Evolutionary conservation across 176 grass and related monocot species (phyloP).

Genomic region (Juncus effusus): DNA sequence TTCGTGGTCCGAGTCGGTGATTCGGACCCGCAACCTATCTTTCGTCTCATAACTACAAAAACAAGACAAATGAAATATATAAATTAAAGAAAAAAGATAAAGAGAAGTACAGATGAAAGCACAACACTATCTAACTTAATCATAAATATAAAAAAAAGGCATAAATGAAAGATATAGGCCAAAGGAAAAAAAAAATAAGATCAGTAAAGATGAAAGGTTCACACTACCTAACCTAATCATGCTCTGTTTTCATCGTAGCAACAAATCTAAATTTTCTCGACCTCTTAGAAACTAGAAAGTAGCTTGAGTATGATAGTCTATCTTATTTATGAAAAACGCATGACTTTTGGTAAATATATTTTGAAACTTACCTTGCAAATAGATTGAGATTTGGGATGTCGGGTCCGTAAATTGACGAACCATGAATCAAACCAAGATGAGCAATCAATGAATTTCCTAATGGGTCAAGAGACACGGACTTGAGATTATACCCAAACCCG

Average conservation of each 20-base stretch:
- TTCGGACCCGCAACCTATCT: constrained; percentile 64
- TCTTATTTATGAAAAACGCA: neutral
- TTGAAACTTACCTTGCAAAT: constrained; percentile 44
- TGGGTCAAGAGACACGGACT: constrained; percentile 4
- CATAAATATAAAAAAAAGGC: neutral
- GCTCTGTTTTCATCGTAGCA: neutral
- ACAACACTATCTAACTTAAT: neutral
- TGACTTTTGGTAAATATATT: neutral
- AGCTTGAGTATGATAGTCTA: no score
- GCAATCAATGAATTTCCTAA: constrained; percentile 33
- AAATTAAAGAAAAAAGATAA: neutral
- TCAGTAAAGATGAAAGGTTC: neutral
- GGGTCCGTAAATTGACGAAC: constrained; percentile 25
- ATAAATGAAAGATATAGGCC: neutral
- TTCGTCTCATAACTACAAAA: constrained; percentile 55
- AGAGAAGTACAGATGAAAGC: neutral
- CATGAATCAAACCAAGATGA: constrained; percentile 38
- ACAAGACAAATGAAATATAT: neutral
- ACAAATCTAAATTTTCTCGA: neutral
- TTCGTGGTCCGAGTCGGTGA: constrained; percentile 53
- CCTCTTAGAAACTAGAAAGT: no score
- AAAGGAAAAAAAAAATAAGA: neutral
- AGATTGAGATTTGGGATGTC: constrained; percentile 47
- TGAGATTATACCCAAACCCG: constrained; percentile 46
- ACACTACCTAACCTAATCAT: neutral